Conservation (phyloP, 2,329 filamentous ascomycete genomes). For the Cordyceps cicadae region DNA sequence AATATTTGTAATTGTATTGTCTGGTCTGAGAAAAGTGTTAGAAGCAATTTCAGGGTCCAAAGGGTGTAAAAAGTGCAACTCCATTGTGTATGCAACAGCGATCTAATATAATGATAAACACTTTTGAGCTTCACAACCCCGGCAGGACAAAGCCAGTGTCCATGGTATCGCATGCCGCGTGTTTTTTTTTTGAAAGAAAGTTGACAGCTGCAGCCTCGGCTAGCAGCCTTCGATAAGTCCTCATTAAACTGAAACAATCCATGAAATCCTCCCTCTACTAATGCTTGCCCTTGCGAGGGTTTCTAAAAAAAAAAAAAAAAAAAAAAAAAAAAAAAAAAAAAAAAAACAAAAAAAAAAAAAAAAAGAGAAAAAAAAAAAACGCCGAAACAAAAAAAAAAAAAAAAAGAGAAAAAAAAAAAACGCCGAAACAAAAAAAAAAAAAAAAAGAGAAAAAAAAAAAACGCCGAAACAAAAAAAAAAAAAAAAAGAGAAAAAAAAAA, state of each 20-base stretch:
- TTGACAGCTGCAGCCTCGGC: constrained; percentile 33
- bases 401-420: background rate
- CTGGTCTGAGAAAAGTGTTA: background rate
- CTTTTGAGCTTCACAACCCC: background rate
- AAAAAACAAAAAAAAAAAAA: constrained; percentile 15
- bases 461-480: constrained; percentile 14
- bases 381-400: constrained; percentile 13
- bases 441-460: background rate
- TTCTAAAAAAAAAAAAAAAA: constrained; percentile 13
- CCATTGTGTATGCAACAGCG: background rate
- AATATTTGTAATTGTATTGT: constrained; percentile 6
- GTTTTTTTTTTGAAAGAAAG: background rate
- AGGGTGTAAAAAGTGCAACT: constrained; percentile 1
- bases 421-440: constrained; percentile 14
- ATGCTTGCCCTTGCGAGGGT: constrained; percentile 15
- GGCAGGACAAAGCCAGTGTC: background rate
- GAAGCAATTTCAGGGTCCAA: background rate
- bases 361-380: background rate
- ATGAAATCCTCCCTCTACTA: constrained; percentile 15
- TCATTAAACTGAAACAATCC: constrained; percentile 18
- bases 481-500: background rate
- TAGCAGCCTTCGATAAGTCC: constrained; percentile 33
- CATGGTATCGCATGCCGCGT: background rate
- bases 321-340: background rate
- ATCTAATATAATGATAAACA: background rate